These are phyloP conservation scores for Saccharomyces jurei DNA, from an alignment of 805 yeast genomes.

Conservation along the genomic window DNA sequence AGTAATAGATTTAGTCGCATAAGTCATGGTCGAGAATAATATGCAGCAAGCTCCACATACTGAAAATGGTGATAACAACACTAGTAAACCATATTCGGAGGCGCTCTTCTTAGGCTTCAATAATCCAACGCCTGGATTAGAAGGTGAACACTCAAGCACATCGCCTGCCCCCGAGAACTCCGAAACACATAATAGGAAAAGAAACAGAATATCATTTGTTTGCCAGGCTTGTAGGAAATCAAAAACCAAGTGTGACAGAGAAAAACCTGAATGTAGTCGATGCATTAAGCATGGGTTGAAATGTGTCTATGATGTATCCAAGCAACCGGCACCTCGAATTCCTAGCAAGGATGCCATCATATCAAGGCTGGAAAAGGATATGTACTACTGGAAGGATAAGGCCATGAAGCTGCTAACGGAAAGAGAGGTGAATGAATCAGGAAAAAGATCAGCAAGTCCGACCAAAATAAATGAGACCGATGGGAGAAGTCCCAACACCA, in stretches of 20 bases:
- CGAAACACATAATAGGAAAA: conserved; percentile 9
- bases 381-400: conserved; percentile 27
- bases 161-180: conserved; percentile 1
- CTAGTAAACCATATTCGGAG: neutral
- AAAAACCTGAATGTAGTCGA: conserved; percentile 26
- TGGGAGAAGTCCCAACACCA: neutral
- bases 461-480: neutral
- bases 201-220: conserved; percentile 29
- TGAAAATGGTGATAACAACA: neutral
- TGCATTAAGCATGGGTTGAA: conserved; percentile 22
- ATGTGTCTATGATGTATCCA: conserved; percentile 28
- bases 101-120: neutral
- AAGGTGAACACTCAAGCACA: neutral
- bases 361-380: conserved; percentile 23
- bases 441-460: neutral
- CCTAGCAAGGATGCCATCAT: conserved; percentile 28
- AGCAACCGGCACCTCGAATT: conserved; percentile 26
- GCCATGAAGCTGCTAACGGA: conserved; percentile 12
- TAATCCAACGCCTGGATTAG: neutral
- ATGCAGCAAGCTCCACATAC: neutral
- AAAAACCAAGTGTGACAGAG: conserved; percentile 30
- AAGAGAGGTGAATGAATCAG: conserved; percentile 1
- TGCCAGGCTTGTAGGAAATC: conserved; percentile 29
- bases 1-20: neutral
- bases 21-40: neutral